Evolutionary conservation across 2,329 filamentous ascomycete genomes (phyloP), one percentile per base, ranked within the genome.

Genomic region (Blastomyces gilchristii): DNA sequence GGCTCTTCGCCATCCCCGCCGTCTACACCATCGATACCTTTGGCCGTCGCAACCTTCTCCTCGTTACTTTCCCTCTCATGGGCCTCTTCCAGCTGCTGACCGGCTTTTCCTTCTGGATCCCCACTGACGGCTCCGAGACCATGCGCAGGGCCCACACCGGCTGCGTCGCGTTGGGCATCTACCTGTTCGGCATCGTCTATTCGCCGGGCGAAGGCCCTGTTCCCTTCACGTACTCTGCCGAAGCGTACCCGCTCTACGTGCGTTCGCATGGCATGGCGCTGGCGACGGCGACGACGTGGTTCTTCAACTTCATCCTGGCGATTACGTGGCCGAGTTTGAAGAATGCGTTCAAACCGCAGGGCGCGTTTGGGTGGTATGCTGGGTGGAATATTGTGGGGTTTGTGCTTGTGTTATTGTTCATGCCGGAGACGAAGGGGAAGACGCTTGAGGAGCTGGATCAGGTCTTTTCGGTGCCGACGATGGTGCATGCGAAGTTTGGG

Each of bases 11-110:
- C 18, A 76, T 86, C 14, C 84, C 84, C 0, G 85, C 84, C 3
- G 75, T 87, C 57, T 86, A 83, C 70, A 87, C 85, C 6, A 88
- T 88, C 66, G 86, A 89, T 69, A 87, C 82, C 0, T 88, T 86
- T 64, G 87, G 86, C 7, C 82, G 87, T 3, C 80, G 86, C 25
- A 85, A 85, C 66, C 76, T 88, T 8, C 78, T 88, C 0, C 76
- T 88, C 4, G 79, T 79, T 1, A 88, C 85, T 0, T 87, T 88
- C 69, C 86, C 86, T 0, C 73, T 87, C 22, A 88, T 89, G 86
- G 76, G 76, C 2, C 68, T 80, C 58, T 77, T 77, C 52, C 73
- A 83, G 41, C 76, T 83, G 66, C 81, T 81, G 62, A 81, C 81
- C 0, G 81, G 81, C 0, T 82, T 82, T 65, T 79, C 76, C 54